A percentile compares a stretch with the other conserved stretches of the same genome.
Conservation (phyloP, 768 basidiomycete genomes). For the Boletus vermiculosoides region DNA sequence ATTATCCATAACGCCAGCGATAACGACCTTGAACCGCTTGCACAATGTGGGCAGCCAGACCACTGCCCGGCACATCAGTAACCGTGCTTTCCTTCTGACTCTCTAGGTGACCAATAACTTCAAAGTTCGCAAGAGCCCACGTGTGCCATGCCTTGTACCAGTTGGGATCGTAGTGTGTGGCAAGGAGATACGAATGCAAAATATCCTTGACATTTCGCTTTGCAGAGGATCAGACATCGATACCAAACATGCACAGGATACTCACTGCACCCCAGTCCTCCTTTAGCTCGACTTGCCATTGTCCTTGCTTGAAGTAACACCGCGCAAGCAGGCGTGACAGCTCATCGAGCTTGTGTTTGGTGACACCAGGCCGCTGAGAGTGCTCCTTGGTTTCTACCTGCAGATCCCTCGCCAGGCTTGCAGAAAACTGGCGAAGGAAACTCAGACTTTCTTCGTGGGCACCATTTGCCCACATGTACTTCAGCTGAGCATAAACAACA, state of each 20-base stretch:
- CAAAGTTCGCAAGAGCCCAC: conserved; percentile 96
- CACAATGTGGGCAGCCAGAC: conserved; percentile 79
- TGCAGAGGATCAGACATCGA: conserved; percentile 11
- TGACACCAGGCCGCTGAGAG: conserved; percentile 49
- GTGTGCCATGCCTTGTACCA: conserved; percentile 99
- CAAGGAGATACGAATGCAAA: conserved; percentile 76
- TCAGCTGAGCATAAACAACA: conserved; percentile 94
- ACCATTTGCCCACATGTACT: conserved; percentile 92
- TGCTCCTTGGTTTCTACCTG: conserved; percentile 56
- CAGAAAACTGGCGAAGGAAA: conserved; percentile 80
- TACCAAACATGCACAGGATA: conserved; percentile 7
- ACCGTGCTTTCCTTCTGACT: conserved; percentile 54
- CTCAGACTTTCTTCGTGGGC: conserved; percentile 73
- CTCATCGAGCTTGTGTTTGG: conserved; percentile 62
- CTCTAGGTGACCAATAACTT: conserved; percentile 84
- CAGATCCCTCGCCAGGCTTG: conserved; percentile 73
- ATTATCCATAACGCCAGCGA: not conserved
- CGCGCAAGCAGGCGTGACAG: conserved; percentile 88
- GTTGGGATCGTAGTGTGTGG: conserved; percentile 87
- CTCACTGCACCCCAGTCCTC: conserved; percentile 79
- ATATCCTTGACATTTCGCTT: conserved; percentile 82
- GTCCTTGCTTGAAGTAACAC: conserved; percentile 94
- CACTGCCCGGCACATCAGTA: conserved; percentile 56
- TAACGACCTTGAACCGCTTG: conserved; percentile 83
- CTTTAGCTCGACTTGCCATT: conserved; percentile 85